Evolutionary conservation across 2,329 filamentous ascomycete genomes (phyloP).

Genomic region (Aspergillus sp.): DNA sequence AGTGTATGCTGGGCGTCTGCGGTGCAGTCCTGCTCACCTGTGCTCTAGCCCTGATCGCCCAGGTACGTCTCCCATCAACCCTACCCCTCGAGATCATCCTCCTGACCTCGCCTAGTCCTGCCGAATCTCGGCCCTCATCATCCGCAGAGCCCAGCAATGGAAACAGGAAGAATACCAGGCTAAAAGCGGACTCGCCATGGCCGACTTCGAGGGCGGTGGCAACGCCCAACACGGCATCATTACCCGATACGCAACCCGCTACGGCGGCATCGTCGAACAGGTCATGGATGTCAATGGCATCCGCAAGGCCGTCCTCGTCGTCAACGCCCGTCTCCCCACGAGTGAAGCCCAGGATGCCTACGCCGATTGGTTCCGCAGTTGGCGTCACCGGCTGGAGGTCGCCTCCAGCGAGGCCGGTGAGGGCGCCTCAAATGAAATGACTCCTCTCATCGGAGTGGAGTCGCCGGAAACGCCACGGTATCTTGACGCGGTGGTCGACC

Average conservation of each 20-base stretch:
- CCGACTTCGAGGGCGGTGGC: not conserved
- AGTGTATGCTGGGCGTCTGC: too few relatives aligned
- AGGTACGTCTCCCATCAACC: too few relatives aligned
- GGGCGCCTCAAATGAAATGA: not conserved
- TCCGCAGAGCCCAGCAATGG: not conserved
- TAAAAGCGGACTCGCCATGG: not conserved
- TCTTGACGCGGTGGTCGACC: too few relatives aligned
- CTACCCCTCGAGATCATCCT: too few relatives aligned
- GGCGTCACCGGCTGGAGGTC: not conserved
- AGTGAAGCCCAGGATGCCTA: conserved; percentile 3
- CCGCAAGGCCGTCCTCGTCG: conserved; percentile 5
- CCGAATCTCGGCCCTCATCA: not conserved
- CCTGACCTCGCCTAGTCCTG: not conserved
- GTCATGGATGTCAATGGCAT: not conserved
- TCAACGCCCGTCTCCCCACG: not conserved
- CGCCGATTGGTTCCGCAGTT: conserved; percentile 7
- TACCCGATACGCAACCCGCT: conserved; percentile 1
- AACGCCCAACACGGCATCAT: not conserved
- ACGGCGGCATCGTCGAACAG: conserved; percentile 4
- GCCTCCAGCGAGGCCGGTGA: not conserved
- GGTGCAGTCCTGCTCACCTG: too few relatives aligned
- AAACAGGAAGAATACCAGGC: not conserved
- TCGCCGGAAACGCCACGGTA: not conserved
- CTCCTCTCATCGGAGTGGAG: not conserved
- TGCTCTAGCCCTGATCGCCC: too few relatives aligned